Conservation (phyloP, 495 filamentous ascomycete species). For the Penicillium macrosclerotiorum region DNA sequence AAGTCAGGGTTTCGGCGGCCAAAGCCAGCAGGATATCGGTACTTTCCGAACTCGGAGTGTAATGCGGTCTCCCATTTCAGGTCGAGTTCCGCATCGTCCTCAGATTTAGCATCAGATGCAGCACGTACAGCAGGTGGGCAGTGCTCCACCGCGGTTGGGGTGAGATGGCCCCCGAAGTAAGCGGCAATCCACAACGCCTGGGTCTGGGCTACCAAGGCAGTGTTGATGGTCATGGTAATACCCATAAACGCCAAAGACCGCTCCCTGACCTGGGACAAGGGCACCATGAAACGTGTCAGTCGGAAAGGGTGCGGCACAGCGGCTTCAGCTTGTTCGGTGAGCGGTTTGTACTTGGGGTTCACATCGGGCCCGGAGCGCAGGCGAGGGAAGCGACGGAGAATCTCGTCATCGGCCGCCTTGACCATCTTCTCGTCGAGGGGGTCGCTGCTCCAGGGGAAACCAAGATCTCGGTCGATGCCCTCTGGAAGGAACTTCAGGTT, state of each 20-base stretch:
- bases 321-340: constrained; percentile 30
- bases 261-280: constrained; percentile 52
- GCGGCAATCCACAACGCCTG: constrained; percentile 74
- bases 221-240: constrained; percentile 61
- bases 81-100: constrained; percentile 22
- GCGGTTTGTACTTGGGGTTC: constrained; percentile 30
- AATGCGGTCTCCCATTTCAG: constrained; percentile 58
- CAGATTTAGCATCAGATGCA: constrained; percentile 14
- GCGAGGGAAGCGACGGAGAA: constrained; percentile 64
- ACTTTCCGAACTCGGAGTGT: constrained; percentile 64
- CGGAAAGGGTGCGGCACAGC: constrained; percentile 41
- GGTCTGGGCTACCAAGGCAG: constrained; percentile 59
- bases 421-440: constrained; percentile 26
- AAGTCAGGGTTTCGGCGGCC: constrained; percentile 66
- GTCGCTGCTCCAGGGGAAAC: constrained; percentile 36
- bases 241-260: constrained; percentile 68
- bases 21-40: constrained; percentile 65
- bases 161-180: constrained; percentile 52
- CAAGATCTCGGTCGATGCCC: constrained; percentile 36
- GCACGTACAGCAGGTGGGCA: constrained; percentile 21
- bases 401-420: constrained; percentile 59
- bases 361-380: constrained; percentile 44
- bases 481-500: constrained; percentile 62
- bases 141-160: constrained; percentile 21
- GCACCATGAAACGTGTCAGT: constrained; percentile 70